A percentile compares a stretch with the other conserved stretches of the same genome.
Conservation (phyloP, 2,329 filamentous ascomycete genomes). For the Cladosporium cucumerinum region DNA sequence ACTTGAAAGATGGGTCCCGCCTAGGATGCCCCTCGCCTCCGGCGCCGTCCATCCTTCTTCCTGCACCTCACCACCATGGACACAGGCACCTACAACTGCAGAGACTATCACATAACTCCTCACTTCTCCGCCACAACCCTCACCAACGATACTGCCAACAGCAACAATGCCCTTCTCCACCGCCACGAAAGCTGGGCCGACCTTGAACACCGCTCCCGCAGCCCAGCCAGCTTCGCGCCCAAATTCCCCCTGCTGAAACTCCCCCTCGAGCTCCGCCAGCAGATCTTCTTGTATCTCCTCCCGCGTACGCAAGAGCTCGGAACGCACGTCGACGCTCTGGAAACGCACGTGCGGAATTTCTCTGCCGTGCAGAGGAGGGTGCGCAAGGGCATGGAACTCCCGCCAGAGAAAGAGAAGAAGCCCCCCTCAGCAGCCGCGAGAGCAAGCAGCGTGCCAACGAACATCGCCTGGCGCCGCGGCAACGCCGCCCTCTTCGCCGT, state of each 20-base stretch:
- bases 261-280: slow-evolving; percentile 44
- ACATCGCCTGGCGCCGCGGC: slow-evolving; percentile 43
- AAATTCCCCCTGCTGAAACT: slow-evolving; percentile 36
- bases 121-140: slow-evolving; percentile 28
- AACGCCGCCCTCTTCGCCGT: slow-evolving; percentile 40
- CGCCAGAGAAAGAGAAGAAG: not conserved
- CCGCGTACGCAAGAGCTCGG: slow-evolving; percentile 38
- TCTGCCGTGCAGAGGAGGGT: slow-evolving; percentile 30
- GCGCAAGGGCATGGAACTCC: slow-evolving; percentile 25
- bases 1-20: not conserved
- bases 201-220: slow-evolving; percentile 32
- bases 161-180: slow-evolving; percentile 1
- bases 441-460: slow-evolving; percentile 8
- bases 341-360: slow-evolving; percentile 31
- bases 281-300: slow-evolving; percentile 42
- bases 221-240: slow-evolving; percentile 28
- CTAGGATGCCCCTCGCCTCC: not conserved
- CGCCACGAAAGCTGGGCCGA: slow-evolving; percentile 33
- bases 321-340: slow-evolving; percentile 24
- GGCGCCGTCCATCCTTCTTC: not conserved
- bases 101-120: slow-evolving; percentile 35
- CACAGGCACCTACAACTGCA: slow-evolving; percentile 36
- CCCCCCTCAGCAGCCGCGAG: not conserved
- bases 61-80: slow-evolving; percentile 27
- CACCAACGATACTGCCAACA: slow-evolving; percentile 18